Evolutionary conservation across 352 stramenopile genomes (phyloP).

Genomic region (Globisporangium iwayamae): DNA sequence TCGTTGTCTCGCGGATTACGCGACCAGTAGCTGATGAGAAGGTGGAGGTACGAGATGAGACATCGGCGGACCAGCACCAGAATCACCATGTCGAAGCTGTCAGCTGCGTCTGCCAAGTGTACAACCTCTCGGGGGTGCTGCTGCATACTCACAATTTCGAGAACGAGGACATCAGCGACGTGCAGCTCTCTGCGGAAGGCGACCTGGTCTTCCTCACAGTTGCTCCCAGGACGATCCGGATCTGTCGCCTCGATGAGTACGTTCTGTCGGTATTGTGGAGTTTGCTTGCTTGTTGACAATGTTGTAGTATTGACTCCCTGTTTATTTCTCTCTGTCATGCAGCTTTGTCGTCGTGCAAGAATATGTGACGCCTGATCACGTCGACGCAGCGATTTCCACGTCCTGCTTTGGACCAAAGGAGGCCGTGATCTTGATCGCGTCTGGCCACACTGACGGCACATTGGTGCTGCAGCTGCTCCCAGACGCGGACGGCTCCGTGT

Average conservation of each 20-base stretch:
- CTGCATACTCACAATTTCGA: constrained; percentile 47
- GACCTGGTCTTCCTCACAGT: constrained; percentile 73
- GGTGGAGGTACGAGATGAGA: background rate
- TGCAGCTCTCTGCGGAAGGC: constrained; percentile 65
- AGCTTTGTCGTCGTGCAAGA: constrained; percentile 78
- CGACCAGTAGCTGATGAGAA: background rate
- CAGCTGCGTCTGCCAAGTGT: constrained; percentile 51
- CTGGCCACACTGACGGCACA: constrained; percentile 66
- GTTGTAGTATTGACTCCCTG: background rate
- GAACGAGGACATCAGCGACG: constrained; percentile 37
- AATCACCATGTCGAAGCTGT: background rate
- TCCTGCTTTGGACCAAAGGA: constrained; percentile 69
- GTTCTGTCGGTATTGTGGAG: constrained; percentile 16
- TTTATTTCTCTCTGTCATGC: constrained; percentile 9
- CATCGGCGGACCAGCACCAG: background rate
- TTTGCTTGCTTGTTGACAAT: background rate
- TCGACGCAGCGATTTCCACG: constrained; percentile 48
- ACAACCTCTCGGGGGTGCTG: constrained; percentile 62
- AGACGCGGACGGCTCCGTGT: constrained; percentile 75
- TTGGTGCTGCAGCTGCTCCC: constrained; percentile 77
- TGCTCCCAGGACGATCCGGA: constrained; percentile 35
- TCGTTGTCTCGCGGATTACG: constrained; percentile 34
- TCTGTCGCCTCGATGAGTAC: constrained; percentile 83
- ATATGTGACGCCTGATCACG: constrained; percentile 33
- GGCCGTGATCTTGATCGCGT: constrained; percentile 69